Evolutionary conservation across 2,329 filamentous ascomycete genomes (phyloP), one percentile per base, ranked within the genome.

Genomic region (Stachybotrys elegans): DNA sequence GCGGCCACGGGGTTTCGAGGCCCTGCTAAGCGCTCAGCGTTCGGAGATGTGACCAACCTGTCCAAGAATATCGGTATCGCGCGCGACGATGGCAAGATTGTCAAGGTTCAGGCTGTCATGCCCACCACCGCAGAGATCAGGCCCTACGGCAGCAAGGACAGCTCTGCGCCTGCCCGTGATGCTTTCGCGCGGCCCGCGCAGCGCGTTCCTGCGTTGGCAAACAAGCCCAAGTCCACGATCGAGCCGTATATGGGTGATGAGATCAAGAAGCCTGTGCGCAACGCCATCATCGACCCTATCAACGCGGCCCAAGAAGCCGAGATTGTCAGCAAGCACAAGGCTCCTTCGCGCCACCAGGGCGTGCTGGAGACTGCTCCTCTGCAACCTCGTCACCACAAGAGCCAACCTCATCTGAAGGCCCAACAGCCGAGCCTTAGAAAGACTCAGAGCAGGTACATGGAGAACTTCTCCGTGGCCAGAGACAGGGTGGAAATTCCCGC

Each of bases 21-120:
- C 31, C 61, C 79, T 45, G 73, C 83, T 44, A 93, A 91, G 70
- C 83, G 90, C 53, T 82, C 83, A 49, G 88, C 82, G 12, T 90
- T 94, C 65, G 86, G 80, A 40, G 90, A 95, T 61, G 78, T 93
- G 49, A 93, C 86, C 72, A 92, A 91, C 58, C 82, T 76, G 37
- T 59, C 72, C 32, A 68, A 69, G 48, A 60, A 63, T 37, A 51
- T 52, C 27, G 56, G 55, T 25, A 48, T 57, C 22, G 53, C 47
- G 35, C 53, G 59, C 21, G 57, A 68, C 40, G 53, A 63, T 22
- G 57, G 49, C 43, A 73, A 73, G 56, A 53, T 50, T 13, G 45
- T 52, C 44, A 72, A 71, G 48, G 51, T 51, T 27, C 46, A 58
- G 36, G 47, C 47, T 20, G 51, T 52, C 40, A 48, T 49, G 44